Evolutionary conservation across 2,329 filamentous ascomycete genomes (phyloP).

Genomic region (Trichoderma aggressivum): DNA sequence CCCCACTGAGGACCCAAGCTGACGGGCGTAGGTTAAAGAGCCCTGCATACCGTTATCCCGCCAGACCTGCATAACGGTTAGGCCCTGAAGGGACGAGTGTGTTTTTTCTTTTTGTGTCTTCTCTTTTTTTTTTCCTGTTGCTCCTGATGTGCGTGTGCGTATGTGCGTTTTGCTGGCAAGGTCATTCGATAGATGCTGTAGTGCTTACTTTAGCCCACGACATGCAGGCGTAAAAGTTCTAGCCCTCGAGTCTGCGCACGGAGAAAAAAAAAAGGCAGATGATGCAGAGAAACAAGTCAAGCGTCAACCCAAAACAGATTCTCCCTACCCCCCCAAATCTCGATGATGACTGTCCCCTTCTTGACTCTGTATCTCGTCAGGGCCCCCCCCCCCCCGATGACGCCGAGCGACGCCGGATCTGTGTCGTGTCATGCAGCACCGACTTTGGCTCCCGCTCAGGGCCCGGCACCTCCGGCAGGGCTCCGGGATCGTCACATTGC

Average conservation of each 20-base stretch:
- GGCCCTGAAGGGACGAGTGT: background rate
- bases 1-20: background rate
- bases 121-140: background rate
- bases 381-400: background rate
- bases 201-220: conserved; percentile 8
- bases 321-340: background rate
- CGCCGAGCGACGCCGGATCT: conserved; percentile 1
- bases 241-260: background rate
- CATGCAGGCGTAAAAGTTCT: background rate
- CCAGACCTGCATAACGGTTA: background rate
- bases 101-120: background rate
- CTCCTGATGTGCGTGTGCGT: background rate
- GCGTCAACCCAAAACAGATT: background rate
- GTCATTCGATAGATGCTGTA: conserved; percentile 13
- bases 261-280: background rate
- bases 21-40: background rate
- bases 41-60: background rate
- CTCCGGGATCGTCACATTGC: background rate
- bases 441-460: conserved; percentile 12
- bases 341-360: background rate
- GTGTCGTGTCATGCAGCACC: conserved; percentile 1
- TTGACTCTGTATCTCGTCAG: background rate
- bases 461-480: conserved; percentile 4
- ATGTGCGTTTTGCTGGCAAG: background rate
- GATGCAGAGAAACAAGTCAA: background rate